Evolutionary conservation across 2,329 filamentous ascomycete genomes (phyloP).

Genomic region (Emmonsiellopsis sp.): DNA sequence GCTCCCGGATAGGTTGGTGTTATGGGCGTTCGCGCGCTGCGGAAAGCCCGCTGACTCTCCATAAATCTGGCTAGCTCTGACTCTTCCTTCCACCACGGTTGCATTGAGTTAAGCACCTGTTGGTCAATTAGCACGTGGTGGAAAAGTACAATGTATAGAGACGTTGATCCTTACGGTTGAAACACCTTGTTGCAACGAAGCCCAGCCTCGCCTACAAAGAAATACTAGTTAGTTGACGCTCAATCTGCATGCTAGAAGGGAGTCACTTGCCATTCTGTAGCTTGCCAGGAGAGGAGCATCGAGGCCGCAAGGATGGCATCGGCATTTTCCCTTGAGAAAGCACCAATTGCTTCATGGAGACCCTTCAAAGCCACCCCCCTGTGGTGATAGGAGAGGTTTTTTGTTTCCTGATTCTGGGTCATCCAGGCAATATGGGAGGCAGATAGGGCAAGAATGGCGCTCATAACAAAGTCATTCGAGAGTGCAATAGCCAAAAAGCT

Average conservation of each 20-base stretch:
- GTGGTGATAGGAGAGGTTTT: conserved; percentile 83
- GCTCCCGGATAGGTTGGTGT: conserved; percentile 20
- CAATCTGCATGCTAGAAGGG: conserved; percentile 10
- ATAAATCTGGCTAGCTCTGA: conserved; percentile 50
- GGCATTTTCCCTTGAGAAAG: conserved; percentile 75
- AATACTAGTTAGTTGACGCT: conserved; percentile 24
- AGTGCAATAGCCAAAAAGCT: conserved; percentile 77
- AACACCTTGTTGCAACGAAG: conserved; percentile 82
- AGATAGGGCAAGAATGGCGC: conserved; percentile 84
- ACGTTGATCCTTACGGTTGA: conserved; percentile 57
- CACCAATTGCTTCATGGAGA: conserved; percentile 74
- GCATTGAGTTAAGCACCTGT: conserved; percentile 83
- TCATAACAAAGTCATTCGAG: conserved; percentile 82
- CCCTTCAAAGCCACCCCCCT: conserved; percentile 77
- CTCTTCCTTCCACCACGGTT: conserved; percentile 72
- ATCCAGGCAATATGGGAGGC: conserved; percentile 88
- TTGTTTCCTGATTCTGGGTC: conserved; percentile 73
- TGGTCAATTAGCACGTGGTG: conserved; percentile 17
- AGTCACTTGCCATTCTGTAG: conserved; percentile 75
- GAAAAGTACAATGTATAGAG: not conserved
- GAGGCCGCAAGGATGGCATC: conserved; percentile 89
- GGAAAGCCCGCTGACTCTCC: conserved; percentile 30
- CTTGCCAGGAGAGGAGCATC: conserved; percentile 89
- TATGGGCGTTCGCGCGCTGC: conserved; percentile 24
- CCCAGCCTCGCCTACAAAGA: conserved; percentile 70